phyloP scores from a whole-genome alignment of 805 yeast species.

The Candida jianshihensis region DNA sequence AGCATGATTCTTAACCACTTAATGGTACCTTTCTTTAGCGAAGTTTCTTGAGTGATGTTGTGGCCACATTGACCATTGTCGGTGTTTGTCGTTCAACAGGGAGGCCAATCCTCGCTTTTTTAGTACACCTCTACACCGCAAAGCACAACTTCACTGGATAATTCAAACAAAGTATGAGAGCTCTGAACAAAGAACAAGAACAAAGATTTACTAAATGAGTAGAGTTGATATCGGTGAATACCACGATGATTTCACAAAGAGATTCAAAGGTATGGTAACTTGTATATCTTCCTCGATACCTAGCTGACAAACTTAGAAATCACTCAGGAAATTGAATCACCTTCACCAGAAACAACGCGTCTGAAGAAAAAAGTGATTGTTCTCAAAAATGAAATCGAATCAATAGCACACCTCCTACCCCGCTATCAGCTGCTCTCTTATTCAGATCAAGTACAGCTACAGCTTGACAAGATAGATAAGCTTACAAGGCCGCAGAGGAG shows the following conservation, averaged over 20 bases:
- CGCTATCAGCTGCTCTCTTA: constrained; percentile 16
- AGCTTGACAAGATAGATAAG: constrained; percentile 3
- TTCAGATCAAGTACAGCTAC: constrained; percentile 9
- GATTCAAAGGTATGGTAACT: constrained; percentile 7
- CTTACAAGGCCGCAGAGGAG: constrained; percentile 4
- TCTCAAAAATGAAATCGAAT: constrained; percentile 11
- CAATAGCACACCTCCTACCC: constrained; percentile 15
- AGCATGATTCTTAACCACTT: too few relatives aligned
- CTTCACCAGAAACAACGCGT: not conserved
- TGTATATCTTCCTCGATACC: not conserved
- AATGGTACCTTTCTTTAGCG: too few relatives aligned
- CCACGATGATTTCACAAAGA: constrained; percentile 5
- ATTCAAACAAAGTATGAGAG: not conserved
- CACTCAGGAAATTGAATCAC: not conserved
- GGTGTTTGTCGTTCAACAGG: too few relatives aligned
- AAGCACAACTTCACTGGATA: too few relatives aligned
- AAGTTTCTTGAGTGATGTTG: too few relatives aligned
- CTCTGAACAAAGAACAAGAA: not conserved
- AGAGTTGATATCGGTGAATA: constrained; percentile 6
- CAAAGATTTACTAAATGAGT: not conserved
- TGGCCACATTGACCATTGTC: too few relatives aligned
- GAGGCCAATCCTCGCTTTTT: too few relatives aligned
- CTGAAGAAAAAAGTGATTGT: not conserved
- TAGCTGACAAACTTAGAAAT: too few relatives aligned
- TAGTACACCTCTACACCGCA: too few relatives aligned